Evolutionary conservation across 495 filamentous ascomycete genomes (phyloP).

Genomic region (Hyaloscypha bicolor): DNA sequence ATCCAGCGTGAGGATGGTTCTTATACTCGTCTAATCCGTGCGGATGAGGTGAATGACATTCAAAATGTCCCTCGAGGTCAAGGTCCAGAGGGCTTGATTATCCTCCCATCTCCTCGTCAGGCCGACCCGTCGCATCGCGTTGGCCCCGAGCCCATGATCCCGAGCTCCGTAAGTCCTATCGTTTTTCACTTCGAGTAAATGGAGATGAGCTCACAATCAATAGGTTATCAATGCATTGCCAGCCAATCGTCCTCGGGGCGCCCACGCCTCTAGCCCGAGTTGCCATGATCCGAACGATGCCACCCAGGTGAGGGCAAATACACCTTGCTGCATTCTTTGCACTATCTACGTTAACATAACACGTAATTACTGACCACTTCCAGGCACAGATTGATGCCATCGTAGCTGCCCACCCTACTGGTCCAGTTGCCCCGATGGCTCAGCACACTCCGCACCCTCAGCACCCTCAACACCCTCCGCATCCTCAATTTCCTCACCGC

Average conservation of each 20-base stretch:
- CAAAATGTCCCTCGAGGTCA: slow-evolving; percentile 30
- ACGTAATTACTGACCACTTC: background rate
- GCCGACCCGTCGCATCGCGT: slow-evolving; percentile 28
- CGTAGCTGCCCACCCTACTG: background rate
- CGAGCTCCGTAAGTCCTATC: slow-evolving; percentile 14
- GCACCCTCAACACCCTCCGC: background rate
- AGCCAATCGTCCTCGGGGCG: background rate
- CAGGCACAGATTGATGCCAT: slow-evolving; percentile 29
- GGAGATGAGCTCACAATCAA: background rate
- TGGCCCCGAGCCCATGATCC: slow-evolving; percentile 10
- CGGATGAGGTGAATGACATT: slow-evolving; percentile 48
- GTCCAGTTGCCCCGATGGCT: background rate
- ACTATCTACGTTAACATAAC: background rate
- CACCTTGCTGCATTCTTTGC: background rate
- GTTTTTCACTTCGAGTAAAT: background rate
- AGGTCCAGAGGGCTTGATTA: slow-evolving; percentile 40
- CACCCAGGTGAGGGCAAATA: background rate
- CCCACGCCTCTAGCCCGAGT: background rate
- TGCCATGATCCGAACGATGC: background rate
- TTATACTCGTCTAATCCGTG: slow-evolving; percentile 63
- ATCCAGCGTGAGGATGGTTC: slow-evolving; percentile 53
- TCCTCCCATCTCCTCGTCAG: slow-evolving; percentile 43
- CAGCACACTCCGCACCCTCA: background rate
- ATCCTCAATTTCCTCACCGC: slow-evolving; percentile 12
- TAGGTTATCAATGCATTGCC: background rate